Base-by-base conservation (phyloP, 768 basidiomycete genomes). In the Podaxis mareebaensis region DNA sequence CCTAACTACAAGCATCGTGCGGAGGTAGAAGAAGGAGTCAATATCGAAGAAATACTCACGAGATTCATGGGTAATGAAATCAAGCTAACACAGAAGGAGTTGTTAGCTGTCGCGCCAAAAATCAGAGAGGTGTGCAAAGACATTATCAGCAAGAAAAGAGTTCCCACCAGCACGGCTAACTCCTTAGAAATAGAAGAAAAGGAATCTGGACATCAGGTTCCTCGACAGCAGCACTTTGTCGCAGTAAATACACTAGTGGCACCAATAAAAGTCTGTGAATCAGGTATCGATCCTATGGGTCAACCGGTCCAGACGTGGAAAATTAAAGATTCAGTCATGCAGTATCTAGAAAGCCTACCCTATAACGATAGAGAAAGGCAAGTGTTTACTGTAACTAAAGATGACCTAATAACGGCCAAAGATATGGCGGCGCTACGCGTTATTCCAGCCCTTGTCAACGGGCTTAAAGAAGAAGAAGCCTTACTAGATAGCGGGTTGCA, bases 401-500 rank as follows among this genome's bases (percentile, higher is more conserved):
- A 39, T 26, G 12, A 30, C 13, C 46, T 53, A 12, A 3, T 60
- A 38, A 58, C 44, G 12, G 64, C 64, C 12, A 51, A 30, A n/a
- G 67, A 67, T 17, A 56, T 60, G n/a, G 13, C 57, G 0, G 15
- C 1, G 1, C 39, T 40, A 11, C 0, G 8, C 2, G 39, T 40
- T 2, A 40, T 40, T 0, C 39, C 39, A 2, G 8, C 39, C 10
- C 15, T 40, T 4, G 15, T 40, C 1, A 40, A 40, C 4, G 3
- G 39, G 11, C 1, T 40, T 1, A 15, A 2, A 40, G 39, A 24
- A 24, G 24, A 40, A 40, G 39, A 40, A 15, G 39, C 39, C 8
- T 10, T 40, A 15, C 2, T 40, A 2, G 15, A 40, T 13, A 64
- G 66, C 0, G 70, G 74, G 0, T 75, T 71, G 0, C 72, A 74